Conservation (phyloP, 2,329 filamentous ascomycete species). For the Neophaeococcomyces mojaviensis region DNA sequence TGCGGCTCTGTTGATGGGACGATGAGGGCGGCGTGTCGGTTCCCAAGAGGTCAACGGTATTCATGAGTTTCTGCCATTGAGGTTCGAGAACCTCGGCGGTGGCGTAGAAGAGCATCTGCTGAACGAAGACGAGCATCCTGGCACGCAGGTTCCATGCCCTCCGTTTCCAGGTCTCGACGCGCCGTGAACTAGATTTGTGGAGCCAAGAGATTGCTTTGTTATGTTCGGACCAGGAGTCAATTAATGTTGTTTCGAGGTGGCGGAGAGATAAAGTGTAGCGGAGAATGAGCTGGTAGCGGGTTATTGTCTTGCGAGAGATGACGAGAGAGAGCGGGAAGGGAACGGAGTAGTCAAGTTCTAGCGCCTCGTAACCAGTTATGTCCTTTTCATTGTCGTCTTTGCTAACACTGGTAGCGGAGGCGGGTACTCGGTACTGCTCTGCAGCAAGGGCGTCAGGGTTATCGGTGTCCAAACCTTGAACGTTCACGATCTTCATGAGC, state of each 20-base stretch:
- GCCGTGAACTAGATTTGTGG: slow-evolving; percentile 64
- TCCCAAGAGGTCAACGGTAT: slow-evolving; percentile 59
- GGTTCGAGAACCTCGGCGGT: slow-evolving; percentile 96
- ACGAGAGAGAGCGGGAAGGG: slow-evolving; percentile 94
- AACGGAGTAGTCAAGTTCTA: slow-evolving; percentile 89
- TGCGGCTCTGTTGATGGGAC: neutral
- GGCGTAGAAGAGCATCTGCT: slow-evolving; percentile 94
- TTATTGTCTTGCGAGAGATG: slow-evolving; percentile 92
- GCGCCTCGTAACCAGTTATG: slow-evolving; percentile 80
- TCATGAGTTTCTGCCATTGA: slow-evolving; percentile 92
- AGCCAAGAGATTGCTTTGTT: slow-evolving; percentile 75
- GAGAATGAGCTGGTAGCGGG: slow-evolving; percentile 92
- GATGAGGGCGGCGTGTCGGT: slow-evolving; percentile 21
- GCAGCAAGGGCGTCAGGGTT: slow-evolving; percentile 47
- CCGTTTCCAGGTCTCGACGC: slow-evolving; percentile 85
- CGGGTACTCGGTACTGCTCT: slow-evolving; percentile 61
- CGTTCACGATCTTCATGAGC: slow-evolving; percentile 91
- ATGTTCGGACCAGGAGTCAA: slow-evolving; percentile 83
- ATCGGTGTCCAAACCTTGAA: slow-evolving; percentile 88
- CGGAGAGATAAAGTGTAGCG: slow-evolving; percentile 85
- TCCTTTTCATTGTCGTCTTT: slow-evolving; percentile 71
- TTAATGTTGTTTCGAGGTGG: slow-evolving; percentile 80
- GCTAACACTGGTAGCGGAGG: slow-evolving; percentile 35
- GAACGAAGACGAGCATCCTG: slow-evolving; percentile 93
- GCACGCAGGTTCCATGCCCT: slow-evolving; percentile 85